These are phyloP conservation scores for Tuber magnatum DNA, from an alignment of 495 filamentous ascomycete species.

Conservation along the genomic window DNA sequence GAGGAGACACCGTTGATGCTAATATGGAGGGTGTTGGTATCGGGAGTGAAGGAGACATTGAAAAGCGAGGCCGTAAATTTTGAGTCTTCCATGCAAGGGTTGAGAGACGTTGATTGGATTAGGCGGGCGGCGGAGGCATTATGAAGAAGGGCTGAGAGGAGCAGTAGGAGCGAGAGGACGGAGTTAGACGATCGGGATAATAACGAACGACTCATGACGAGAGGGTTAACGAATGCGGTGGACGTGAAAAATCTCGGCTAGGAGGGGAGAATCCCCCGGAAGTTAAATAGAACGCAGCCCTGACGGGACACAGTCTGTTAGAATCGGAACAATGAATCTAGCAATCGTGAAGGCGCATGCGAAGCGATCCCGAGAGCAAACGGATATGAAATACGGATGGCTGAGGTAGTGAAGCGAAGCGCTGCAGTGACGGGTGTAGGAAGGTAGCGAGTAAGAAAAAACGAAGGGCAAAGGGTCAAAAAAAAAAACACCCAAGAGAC, in stretches of 20 bases:
- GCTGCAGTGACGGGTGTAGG: slow-evolving; percentile 39
- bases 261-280: slow-evolving; percentile 20
- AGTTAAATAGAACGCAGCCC: slow-evolving; percentile 12
- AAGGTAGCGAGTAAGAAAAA: slow-evolving; percentile 41
- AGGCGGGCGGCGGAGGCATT: slow-evolving; percentile 41
- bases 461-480: slow-evolving; percentile 45
- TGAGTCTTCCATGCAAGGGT: slow-evolving; percentile 67
- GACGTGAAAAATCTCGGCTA: slow-evolving; percentile 6
- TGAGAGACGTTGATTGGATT: slow-evolving; percentile 69
- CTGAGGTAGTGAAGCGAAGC: slow-evolving; percentile 44
- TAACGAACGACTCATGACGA: slow-evolving; percentile 32
- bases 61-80: slow-evolving; percentile 78
- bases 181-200: slow-evolving; percentile 11
- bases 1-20: slow-evolving; percentile 76
- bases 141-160: slow-evolving; percentile 39
- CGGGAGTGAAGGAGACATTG: slow-evolving; percentile 70
- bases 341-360: slow-evolving; percentile 25
- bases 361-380: slow-evolving; percentile 17
- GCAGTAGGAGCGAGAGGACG: slow-evolving; percentile 45
- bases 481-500: slow-evolving; percentile 38
- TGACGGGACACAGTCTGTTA: slow-evolving; percentile 19
- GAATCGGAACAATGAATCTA: slow-evolving; percentile 14
- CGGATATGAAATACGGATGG: slow-evolving; percentile 10
- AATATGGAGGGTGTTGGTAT: slow-evolving; percentile 63
- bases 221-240: slow-evolving; percentile 31